These are phyloP conservation scores for Backusella australiensis DNA, from an alignment of 192 early-diverging fungal species.

Conservation along the genomic window DNA sequence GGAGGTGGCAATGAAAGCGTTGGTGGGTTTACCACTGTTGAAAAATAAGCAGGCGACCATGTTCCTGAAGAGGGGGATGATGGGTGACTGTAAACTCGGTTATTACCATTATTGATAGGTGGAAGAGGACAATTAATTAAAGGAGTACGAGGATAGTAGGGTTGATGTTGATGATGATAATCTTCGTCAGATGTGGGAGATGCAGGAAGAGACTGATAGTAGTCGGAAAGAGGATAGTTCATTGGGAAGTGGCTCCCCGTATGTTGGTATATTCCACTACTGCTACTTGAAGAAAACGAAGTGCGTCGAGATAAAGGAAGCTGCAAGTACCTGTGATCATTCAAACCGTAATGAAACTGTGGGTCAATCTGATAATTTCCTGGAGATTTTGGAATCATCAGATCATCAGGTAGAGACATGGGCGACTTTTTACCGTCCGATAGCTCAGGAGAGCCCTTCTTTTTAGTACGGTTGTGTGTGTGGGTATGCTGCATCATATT, in stretches of 20 bases:
- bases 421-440: background rate
- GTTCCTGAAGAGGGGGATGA: background rate
- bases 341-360: background rate
- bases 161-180: background rate
- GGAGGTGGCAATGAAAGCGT: background rate
- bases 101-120: background rate
- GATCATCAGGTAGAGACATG: background rate
- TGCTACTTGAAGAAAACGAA: background rate
- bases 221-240: background rate
- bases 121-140: background rate
- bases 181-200: constrained; percentile 1
- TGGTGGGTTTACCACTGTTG: background rate
- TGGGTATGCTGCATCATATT: constrained; percentile 80
- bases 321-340: background rate
- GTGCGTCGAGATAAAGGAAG: background rate
- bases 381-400: background rate
- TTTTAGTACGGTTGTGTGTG: constrained; percentile 42
- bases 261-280: background rate
- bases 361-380: background rate
- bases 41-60: background rate
- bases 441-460: background rate
- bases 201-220: background rate
- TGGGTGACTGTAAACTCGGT: background rate
- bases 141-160: background rate
- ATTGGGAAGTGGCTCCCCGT: background rate